Evolutionary conservation across 2,329 filamentous ascomycete species (phyloP).

Genomic region (Hypoxylon sp.): DNA sequence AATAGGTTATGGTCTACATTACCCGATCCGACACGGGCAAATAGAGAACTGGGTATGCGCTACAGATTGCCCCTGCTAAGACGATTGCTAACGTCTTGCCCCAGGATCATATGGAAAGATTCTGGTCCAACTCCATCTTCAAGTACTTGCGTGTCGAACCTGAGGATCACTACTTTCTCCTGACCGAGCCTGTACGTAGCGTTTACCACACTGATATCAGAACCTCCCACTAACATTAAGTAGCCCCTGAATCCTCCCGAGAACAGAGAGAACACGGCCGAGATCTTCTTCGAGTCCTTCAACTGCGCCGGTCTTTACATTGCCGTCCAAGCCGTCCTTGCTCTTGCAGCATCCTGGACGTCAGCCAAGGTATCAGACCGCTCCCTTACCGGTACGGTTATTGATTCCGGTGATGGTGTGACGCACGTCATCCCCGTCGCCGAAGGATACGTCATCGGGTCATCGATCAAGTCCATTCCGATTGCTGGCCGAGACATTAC

Average conservation of each 20-base stretch:
- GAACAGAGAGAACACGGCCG: constrained; percentile 98
- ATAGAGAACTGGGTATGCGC: constrained; percentile 91
- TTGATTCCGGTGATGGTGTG: constrained; percentile 98
- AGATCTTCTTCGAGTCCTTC: constrained; percentile 99
- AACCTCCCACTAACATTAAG: constrained; percentile 20
- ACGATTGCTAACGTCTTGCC: constrained; percentile 32
- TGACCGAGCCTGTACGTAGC: constrained; percentile 86
- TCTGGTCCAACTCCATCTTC: constrained; percentile 99
- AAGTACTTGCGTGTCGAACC: constrained; percentile 98
- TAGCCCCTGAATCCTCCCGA: constrained; percentile 97
- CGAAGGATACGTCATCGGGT: constrained; percentile 98
- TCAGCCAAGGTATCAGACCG: constrained; percentile 97
- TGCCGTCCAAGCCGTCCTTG: constrained; percentile 95
- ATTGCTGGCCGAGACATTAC: constrained; percentile 98
- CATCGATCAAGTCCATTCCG: constrained; percentile 98
- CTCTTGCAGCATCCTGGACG: constrained; percentile 96
- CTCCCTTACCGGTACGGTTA: constrained; percentile 95
- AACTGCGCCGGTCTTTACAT: constrained; percentile 99
- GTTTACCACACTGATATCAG: constrained; percentile 11
- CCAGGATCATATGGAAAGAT: constrained; percentile 99
- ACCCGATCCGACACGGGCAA: constrained; percentile 96
- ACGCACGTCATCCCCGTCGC: constrained; percentile 99
- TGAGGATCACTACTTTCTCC: constrained; percentile 97
- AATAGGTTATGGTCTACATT: constrained; percentile 90
- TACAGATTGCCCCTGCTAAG: neutral